phyloP scores from a whole-genome alignment of 176 grass and related monocot genomes.

The Echinochloa phyllopogon region DNA sequence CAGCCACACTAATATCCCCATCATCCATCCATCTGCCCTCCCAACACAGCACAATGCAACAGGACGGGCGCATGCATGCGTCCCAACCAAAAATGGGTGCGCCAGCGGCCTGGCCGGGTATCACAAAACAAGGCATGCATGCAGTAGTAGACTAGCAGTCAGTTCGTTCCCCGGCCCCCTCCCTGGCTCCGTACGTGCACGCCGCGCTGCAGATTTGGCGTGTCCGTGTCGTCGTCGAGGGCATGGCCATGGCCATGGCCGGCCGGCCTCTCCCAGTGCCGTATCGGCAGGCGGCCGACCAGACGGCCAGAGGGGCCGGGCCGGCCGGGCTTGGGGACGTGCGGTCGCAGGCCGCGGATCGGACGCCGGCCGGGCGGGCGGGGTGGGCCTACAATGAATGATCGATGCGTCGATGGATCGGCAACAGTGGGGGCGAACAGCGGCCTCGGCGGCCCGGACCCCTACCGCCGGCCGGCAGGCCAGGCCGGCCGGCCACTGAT shows the following conservation, averaged over 20 bases:
- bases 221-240: slow-evolving; percentile 7
- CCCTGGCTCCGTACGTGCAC: background rate
- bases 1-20: background rate
- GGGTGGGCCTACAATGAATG: background rate
- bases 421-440: slow-evolving; percentile 28
- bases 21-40: no score
- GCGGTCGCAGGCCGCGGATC: background rate
- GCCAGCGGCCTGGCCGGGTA: background rate
- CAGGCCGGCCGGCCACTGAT: background rate
- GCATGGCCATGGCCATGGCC: background rate
- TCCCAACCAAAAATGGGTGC: slow-evolving; percentile 25
- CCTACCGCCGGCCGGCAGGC: slow-evolving; percentile 27
- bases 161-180: background rate
- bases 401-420: background rate
- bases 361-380: background rate
- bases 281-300: slow-evolving; percentile 26
- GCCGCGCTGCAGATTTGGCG: background rate
- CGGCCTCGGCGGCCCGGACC: slow-evolving; percentile 36
- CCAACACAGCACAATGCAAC: no score
- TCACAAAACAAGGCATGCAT: slow-evolving; percentile 21
- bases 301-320: background rate
- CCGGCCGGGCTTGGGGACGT: background rate
- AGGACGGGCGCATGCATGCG: no score
- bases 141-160: background rate
- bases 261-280: background rate